Conservation (phyloP, 768 basidiomycete species). For the Phylloporus sp. region DNA sequence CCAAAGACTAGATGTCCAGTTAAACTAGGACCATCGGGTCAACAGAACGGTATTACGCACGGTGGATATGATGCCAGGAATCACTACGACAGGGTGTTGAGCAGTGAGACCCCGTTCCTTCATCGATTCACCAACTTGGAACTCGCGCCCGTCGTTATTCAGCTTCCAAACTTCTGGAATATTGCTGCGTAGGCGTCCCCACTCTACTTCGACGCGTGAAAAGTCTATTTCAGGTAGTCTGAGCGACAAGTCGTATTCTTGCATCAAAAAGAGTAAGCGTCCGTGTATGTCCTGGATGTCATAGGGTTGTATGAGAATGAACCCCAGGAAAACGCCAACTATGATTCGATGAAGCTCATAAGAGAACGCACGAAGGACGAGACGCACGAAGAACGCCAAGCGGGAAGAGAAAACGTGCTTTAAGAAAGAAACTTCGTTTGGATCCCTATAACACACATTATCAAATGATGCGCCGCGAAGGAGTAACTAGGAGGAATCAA, state of each 20-base stretch:
- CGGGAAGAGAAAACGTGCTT: conserved; percentile 59
- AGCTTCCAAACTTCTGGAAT: conserved; percentile 83
- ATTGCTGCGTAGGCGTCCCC: conserved; percentile 58
- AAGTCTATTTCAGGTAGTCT: conserved; percentile 62
- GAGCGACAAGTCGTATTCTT: conserved; percentile 65
- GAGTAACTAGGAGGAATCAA: background rate
- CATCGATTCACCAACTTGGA: conserved; percentile 67
- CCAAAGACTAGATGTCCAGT: conserved; percentile 53
- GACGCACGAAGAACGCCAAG: conserved; percentile 59
- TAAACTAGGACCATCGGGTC: background rate
- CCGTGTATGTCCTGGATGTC: conserved; percentile 66
- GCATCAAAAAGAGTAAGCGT: conserved; percentile 59
- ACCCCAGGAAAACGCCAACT: conserved; percentile 66
- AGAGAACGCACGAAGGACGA: background rate
- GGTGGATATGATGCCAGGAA: conserved; percentile 88
- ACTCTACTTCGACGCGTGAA: conserved; percentile 65
- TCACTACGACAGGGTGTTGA: conserved; percentile 74
- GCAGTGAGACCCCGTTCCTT: conserved; percentile 61
- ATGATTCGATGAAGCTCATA: conserved; percentile 2
- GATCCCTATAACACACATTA: conserved; percentile 9
- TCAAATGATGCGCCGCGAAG: background rate
- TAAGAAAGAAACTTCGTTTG: conserved; percentile 18
- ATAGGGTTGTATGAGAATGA: conserved; percentile 59
- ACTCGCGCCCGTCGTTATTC: conserved; percentile 75
- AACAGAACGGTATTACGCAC: conserved; percentile 36